phyloP scores from a whole-genome alignment of 2,329 filamentous ascomycete species.

The Aspergillus brunneoviolaceus region DNA sequence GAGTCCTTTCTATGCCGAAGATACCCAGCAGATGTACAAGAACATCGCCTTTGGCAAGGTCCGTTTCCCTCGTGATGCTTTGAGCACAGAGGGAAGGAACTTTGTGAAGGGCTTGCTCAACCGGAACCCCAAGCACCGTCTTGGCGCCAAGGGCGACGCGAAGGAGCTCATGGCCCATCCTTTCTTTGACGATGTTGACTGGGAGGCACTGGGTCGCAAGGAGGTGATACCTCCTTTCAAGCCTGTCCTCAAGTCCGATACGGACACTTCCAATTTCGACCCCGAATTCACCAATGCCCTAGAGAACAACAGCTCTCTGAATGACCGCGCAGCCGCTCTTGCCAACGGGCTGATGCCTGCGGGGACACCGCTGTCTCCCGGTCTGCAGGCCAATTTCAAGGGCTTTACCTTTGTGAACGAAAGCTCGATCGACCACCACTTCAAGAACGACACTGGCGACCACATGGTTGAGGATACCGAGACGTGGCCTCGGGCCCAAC shows the following conservation, averaged over 20 bases:
- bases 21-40: conserved; percentile 99
- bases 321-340: conserved; percentile 83
- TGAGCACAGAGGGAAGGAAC: conserved; percentile 91
- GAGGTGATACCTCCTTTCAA: conserved; percentile 95
- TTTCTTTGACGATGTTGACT: conserved; percentile 94
- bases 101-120: conserved; percentile 98
- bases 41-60: conserved; percentile 99
- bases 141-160: conserved; percentile 87
- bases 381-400: conserved; percentile 96
- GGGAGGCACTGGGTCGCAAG: conserved; percentile 84
- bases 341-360: conserved; percentile 78
- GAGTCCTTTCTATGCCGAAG: conserved; percentile 98
- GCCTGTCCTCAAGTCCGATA: conserved; percentile 91
- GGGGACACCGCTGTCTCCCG: conserved; percentile 89
- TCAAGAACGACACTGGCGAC: conserved; percentile 37
- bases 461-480: conserved; percentile 45
- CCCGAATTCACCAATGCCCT: conserved; percentile 96
- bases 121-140: conserved; percentile 90
- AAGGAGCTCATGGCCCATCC: conserved; percentile 91
- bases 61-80: conserved; percentile 87
- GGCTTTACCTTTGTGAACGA: conserved; percentile 99
- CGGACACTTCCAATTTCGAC: conserved; percentile 97
- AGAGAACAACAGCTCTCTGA: conserved; percentile 81
- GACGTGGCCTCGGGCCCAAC: conserved; percentile 35
- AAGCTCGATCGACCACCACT: conserved; percentile 74